Evolutionary conservation across 2,329 filamentous ascomycete genomes (phyloP), one percentile per base, ranked within the genome.

Genomic region (Ophiostoma novo-ulmi): DNA sequence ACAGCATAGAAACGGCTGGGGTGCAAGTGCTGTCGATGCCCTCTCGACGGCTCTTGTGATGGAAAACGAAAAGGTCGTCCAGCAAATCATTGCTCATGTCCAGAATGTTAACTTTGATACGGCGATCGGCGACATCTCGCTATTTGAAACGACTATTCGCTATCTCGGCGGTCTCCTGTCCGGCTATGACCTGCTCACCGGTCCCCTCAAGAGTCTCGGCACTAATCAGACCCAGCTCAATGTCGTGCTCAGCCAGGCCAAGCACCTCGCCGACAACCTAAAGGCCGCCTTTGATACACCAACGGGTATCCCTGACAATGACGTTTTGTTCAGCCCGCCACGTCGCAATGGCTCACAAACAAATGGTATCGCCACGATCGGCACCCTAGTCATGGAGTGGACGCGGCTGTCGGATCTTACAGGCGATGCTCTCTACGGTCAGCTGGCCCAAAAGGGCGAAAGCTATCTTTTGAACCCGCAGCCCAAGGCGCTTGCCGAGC

Each of bases 81-180:
- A 88, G 61, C 82, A 88, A 69, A 93, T 96, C 73, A 79, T 97
- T 26, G 82, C 89, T 6, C 89, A 89, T 77, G 85, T 97, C 65
- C 85, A 87, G 0, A 85, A 80, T 0, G 89, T 96, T 76, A 83
- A 96, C 78, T 97, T 92, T 76, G 85, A 85, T 61, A 81, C 83
- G 13, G 91, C 89, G 0, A 76, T 82, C 1, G 79, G 82, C 1
- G 79, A 82, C 11, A 88, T 97, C 67, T 94, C 90, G 52, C 80
- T 97, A 8, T 97, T 97, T 76, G 93, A 97, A 80, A 96, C 92
- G 0, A 97, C 92, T 0, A 97, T 97, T 76, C 89, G 93, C 38
- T 97, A 97, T 76, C 81, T 97, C 0, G 93, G 87, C 11, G 93
- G 93, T 20, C 83, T 97, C 75, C 77, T 97, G 10, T 91, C 93